Percentiles rank a stretch among this genome's conserved stretches.
These are phyloP conservation scores for Pueraria montana DNA, from an alignment of 306 rosid species.

Conservation along the genomic window DNA sequence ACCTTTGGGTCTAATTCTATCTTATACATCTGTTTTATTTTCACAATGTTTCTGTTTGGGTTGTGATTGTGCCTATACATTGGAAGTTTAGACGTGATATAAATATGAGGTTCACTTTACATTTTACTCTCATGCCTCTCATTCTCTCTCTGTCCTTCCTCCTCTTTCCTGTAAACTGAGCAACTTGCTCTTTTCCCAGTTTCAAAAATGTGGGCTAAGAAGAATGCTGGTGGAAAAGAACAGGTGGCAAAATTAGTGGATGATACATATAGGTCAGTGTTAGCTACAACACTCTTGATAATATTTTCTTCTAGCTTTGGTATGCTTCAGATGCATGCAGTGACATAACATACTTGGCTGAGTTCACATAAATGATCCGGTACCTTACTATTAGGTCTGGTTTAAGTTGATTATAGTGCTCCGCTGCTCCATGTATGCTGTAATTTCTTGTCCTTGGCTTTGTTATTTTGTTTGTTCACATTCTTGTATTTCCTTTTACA, in stretches of 20 bases:
- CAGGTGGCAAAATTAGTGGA: conserved; percentile 93
- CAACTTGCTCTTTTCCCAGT: conserved; percentile 51
- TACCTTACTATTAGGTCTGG: conserved; percentile 27
- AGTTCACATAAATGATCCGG: conserved; percentile 22
- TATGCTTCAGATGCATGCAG: conserved; percentile 31
- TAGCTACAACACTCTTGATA: conserved; percentile 26
- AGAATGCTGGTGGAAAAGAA: conserved; percentile 85
- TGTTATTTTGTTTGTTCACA: conserved; percentile 38
- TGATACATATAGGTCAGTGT: conserved; percentile 90
- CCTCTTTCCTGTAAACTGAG: conserved; percentile 21
- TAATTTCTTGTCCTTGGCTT: conserved; percentile 1
- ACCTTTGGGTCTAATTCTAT: conserved; percentile 21
- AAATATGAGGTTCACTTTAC: no score
- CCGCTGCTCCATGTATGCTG: conserved; percentile 7
- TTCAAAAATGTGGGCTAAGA: conserved; percentile 79
- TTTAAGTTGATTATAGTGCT: conserved; percentile 32
- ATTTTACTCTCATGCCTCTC: no score
- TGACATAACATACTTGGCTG: conserved; percentile 23
- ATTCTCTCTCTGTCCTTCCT: neutral
- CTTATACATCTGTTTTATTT: conserved; percentile 18
- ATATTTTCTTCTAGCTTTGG: conserved; percentile 11
- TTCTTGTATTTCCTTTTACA: conserved; percentile 34
- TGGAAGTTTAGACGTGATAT: neutral
- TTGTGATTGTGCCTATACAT: conserved; percentile 5
- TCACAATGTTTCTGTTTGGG: conserved; percentile 13